These are phyloP conservation scores for Cynanchum wilfordii DNA, from an alignment of 257 asterid species.

Conservation along the genomic window DNA sequence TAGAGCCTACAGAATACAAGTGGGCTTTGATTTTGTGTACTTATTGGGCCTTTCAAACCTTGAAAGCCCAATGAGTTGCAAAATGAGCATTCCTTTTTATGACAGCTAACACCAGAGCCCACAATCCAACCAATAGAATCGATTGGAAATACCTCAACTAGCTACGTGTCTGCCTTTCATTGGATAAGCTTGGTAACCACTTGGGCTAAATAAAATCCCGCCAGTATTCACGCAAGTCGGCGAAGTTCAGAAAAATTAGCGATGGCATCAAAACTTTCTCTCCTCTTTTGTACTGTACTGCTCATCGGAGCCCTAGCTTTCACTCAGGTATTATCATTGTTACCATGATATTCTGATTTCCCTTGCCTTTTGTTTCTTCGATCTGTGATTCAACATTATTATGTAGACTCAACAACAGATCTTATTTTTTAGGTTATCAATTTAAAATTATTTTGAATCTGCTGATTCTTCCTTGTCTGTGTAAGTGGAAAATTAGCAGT, in stretches of 20 bases:
- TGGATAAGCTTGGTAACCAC: neutral
- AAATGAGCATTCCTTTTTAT: neutral
- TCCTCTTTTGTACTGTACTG: conserved; percentile 25
- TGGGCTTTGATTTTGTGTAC: neutral
- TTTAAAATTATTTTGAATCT: neutral
- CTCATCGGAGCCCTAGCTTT: conserved; percentile 34
- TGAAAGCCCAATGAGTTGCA: neutral
- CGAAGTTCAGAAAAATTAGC: neutral
- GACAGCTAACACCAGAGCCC: neutral
- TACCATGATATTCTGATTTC: neutral
- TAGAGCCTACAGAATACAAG: too few species aligned
- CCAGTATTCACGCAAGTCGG: too few species aligned
- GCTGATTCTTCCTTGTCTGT: neutral
- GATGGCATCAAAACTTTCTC: conserved; percentile 31
- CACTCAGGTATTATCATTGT: conserved; percentile 36
- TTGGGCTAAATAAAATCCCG: neutral
- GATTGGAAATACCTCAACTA: neutral
- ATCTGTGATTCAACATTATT: conserved; percentile 3
- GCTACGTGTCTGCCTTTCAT: conserved; percentile 14
- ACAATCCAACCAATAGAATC: conserved; percentile 8
- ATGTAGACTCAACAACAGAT: neutral
- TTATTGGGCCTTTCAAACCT: neutral
- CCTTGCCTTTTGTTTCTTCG: neutral
- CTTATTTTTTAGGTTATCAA: neutral
- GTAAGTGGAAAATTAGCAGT: neutral